These are phyloP conservation scores for Fusarium anguioides DNA, from an alignment of 2,329 filamentous ascomycete genomes.

Conservation along the genomic window DNA sequence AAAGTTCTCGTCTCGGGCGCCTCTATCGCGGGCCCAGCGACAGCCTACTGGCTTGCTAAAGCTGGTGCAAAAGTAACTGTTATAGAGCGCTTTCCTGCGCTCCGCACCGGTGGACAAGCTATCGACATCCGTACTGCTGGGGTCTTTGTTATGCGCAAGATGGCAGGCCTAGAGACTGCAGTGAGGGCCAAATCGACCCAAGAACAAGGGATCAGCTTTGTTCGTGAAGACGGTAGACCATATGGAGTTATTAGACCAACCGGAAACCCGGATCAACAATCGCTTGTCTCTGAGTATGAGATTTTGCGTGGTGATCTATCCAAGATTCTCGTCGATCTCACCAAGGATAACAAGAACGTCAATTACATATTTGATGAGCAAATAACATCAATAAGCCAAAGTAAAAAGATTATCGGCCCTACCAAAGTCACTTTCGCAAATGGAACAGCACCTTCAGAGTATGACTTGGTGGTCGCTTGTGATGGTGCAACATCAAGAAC, in stretches of 20 bases:
- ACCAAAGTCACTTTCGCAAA: slow-evolving; percentile 15
- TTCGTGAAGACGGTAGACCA: not conserved
- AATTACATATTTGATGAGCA: slow-evolving; percentile 18
- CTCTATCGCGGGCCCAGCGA: slow-evolving; percentile 48
- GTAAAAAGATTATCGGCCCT: not conserved
- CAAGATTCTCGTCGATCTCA: slow-evolving; percentile 10
- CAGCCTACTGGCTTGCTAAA: slow-evolving; percentile 47
- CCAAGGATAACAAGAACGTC: slow-evolving; percentile 10
- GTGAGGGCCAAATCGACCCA: slow-evolving; percentile 10
- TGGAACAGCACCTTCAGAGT: slow-evolving; percentile 7
- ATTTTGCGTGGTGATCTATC: slow-evolving; percentile 18
- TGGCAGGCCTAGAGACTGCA: slow-evolving; percentile 49
- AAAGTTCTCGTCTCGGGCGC: slow-evolving; percentile 48
- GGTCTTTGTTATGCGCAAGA: slow-evolving; percentile 53
- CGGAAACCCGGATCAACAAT: slow-evolving; percentile 17
- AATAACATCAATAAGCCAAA: slow-evolving; percentile 12
- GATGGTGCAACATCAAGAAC: slow-evolving; percentile 17
- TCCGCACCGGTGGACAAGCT: slow-evolving; percentile 52
- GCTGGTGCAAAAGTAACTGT: slow-evolving; percentile 51
- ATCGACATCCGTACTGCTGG: slow-evolving; percentile 53
- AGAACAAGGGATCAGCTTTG: slow-evolving; percentile 21
- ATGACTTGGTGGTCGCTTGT: slow-evolving; percentile 13
- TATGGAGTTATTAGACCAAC: slow-evolving; percentile 12
- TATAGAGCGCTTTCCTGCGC: slow-evolving; percentile 52
- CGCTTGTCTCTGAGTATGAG: slow-evolving; percentile 22